Evolutionary conservation across 1,284 basidiomycete genomes (phyloP).

Genomic region (Volvariella volvacea): DNA sequence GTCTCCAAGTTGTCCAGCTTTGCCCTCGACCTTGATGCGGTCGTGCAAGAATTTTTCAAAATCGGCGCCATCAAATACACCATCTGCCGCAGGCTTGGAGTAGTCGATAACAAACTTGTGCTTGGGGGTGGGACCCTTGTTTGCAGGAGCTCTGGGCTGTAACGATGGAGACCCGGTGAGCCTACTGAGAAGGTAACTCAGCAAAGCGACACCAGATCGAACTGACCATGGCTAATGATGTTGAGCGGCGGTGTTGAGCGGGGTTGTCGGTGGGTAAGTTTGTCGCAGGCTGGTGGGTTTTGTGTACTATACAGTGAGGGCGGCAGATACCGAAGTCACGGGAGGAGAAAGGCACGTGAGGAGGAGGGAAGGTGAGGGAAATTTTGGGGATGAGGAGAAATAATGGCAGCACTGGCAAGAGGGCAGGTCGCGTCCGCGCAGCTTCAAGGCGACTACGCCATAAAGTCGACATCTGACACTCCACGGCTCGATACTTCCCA

Average conservation of each 20-base stretch:
- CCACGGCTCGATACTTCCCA: slow-evolving; percentile 90
- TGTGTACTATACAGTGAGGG: slow-evolving; percentile 35
- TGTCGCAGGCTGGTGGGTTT: slow-evolving; percentile 10
- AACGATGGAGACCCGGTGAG: slow-evolving; percentile 45
- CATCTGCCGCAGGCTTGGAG: slow-evolving; percentile 86
- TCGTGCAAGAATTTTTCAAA: slow-evolving; percentile 84
- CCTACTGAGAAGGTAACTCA: slow-evolving; percentile 91
- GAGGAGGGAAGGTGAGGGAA: slow-evolving; percentile 11
- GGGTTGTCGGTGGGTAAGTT: slow-evolving; percentile 11
- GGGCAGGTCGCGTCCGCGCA: slow-evolving; percentile 69
- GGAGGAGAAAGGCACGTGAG: not conserved
- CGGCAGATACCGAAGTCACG: slow-evolving; percentile 23
- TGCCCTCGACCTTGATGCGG: slow-evolving; percentile 81
- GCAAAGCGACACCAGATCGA: slow-evolving; percentile 64
- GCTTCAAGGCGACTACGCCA: slow-evolving; percentile 71
- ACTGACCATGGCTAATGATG: slow-evolving; percentile 58
- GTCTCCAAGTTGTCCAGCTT: slow-evolving; percentile 84
- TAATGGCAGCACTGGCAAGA: slow-evolving; percentile 51
- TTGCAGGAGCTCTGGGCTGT: slow-evolving; percentile 63
- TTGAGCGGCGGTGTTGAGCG: slow-evolving; percentile 15
- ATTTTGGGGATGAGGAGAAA: slow-evolving; percentile 16
- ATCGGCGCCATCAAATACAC: slow-evolving; percentile 86
- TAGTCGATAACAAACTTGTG: slow-evolving; percentile 96
- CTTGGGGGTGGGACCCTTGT: slow-evolving; percentile 67
- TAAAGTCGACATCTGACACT: slow-evolving; percentile 70